A percentile compares a stretch with the other conserved stretches of the same genome.
Evolutionary conservation across 768 basidiomycete genomes (phyloP).

Genomic region (Leccinum rimulosum): DNA sequence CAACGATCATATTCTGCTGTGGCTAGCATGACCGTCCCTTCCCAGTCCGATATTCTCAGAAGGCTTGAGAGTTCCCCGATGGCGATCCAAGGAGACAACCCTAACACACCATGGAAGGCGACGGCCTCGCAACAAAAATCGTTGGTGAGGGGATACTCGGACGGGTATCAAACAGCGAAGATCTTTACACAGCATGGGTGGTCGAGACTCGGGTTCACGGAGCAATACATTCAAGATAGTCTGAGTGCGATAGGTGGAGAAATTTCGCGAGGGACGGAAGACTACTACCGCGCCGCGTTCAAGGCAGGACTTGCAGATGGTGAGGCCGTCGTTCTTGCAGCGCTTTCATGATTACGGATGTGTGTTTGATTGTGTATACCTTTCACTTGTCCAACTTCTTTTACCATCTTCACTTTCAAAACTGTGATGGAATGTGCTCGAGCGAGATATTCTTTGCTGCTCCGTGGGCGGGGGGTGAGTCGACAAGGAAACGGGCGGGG

Average conservation of each 20-base stretch:
- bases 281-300: slow-evolving; percentile 14
- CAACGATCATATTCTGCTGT: slow-evolving; percentile 20
- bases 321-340: slow-evolving; percentile 12
- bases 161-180: slow-evolving; percentile 56
- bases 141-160: slow-evolving; percentile 47
- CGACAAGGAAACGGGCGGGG: too few relatives aligned
- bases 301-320: slow-evolving; percentile 14
- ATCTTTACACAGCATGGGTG: slow-evolving; percentile 48
- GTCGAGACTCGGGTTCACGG: slow-evolving; percentile 57
- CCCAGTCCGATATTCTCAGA: slow-evolving; percentile 14
- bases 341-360: slow-evolving; percentile 1
- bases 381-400: too few relatives aligned
- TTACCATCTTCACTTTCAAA: too few relatives aligned
- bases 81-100: not conserved
- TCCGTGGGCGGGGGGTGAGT: too few relatives aligned
- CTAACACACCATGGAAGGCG: slow-evolving; percentile 5
- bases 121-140: slow-evolving; percentile 10
- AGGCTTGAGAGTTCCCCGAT: not conserved
- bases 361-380: too few relatives aligned
- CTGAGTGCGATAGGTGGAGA: slow-evolving; percentile 19
- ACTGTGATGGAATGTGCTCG: too few relatives aligned
- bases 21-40: slow-evolving; percentile 11
- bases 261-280: slow-evolving; percentile 8
- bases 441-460: too few relatives aligned
- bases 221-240: slow-evolving; percentile 57